Base-by-base conservation (phyloP, 768 basidiomycete genomes). In the Chiua virens region DNA sequence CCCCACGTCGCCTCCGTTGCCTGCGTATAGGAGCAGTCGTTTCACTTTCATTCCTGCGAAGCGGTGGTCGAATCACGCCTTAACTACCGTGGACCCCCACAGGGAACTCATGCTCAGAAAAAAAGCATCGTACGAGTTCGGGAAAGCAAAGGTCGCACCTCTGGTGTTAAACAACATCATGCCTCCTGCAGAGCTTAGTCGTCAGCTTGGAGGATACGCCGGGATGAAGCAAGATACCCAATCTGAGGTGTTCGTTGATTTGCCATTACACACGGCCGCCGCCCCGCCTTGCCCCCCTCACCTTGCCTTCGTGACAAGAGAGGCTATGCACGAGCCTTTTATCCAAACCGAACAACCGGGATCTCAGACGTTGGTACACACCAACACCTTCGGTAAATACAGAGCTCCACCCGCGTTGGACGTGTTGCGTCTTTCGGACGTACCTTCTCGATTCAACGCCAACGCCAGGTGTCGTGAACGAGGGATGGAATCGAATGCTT, bases 21-120 rank as follows among this genome's bases (percentile, higher is more conserved):
- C 52, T n/a, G n/a, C 49, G 13, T 20, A 54, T 35, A 45, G 45
- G 27, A 41, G 25, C 8, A 38, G 40, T 14, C 40, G 13, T 32
- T 45, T 6, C 21, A 28, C 44, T 18, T 14, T 18, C 39, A 37
- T 28, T 25, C 22, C 40, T 17, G 22, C 11, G 8, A 54, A 38
- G 13, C 3, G 18, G 5, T 41, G 41, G 27, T 56, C 32, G 23
- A 32, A 34, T 45, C 62, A 61, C 35, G 52, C 60, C 18, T 44
- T 40, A 36, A 41, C 53, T 13, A 66, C 64, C 17, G 37, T 47
- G 17, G 42, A 66, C 39, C 68, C 62, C 5, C 49, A 42, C 13
- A 57, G 56, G 5, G 48, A 37, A 18, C 53, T 65, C 40, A 18
- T 56, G 23, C 3, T 14, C 30, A 25, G 41, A 58, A 48, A 58